Percentiles rank a stretch among this genome's conserved stretches.
phyloP scores from a whole-genome alignment of 2,329 filamentous ascomycete genomes.

The Cladosporium sp. region DNA sequence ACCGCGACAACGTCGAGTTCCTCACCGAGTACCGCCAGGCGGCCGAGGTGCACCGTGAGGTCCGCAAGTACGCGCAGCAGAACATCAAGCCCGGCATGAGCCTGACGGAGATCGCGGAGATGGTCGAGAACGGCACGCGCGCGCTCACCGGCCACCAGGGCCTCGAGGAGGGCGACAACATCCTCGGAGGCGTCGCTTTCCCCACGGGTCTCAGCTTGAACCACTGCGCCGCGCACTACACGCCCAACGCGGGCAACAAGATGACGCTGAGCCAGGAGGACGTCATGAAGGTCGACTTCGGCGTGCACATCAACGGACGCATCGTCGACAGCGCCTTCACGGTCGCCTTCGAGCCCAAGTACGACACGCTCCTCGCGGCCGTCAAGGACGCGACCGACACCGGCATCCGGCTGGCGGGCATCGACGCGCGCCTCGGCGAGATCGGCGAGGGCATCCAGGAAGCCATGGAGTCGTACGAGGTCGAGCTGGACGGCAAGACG shows the following conservation, averaged over 20 bases:
- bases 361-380: conserved; percentile 66
- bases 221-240: conserved; percentile 50
- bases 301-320: conserved; percentile 71
- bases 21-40: conserved; percentile 51
- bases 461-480: conserved; percentile 57
- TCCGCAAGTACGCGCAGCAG: conserved; percentile 45
- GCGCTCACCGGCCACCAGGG: conserved; percentile 47
- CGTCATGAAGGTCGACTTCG: conserved; percentile 78
- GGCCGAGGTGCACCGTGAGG: conserved; percentile 51
- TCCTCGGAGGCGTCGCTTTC: conserved; percentile 50
- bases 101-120: conserved; percentile 45
- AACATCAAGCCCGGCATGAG: conserved; percentile 46
- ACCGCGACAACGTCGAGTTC: conserved; percentile 43
- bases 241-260: conserved; percentile 53
- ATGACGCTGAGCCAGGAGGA: conserved; percentile 68
- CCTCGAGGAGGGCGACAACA: conserved; percentile 45
- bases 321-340: conserved; percentile 82
- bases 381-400: conserved; percentile 70
- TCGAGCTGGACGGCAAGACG: conserved; percentile 47
- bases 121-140: conserved; percentile 50
- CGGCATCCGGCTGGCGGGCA: conserved; percentile 46
- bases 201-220: conserved; percentile 51
- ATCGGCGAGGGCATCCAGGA: conserved; percentile 55
- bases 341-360: conserved; percentile 66
- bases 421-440: conserved; percentile 50